These are phyloP conservation scores for Aspergillus haitiensis DNA, from an alignment of 495 filamentous ascomycete genomes.

Conservation along the genomic window DNA sequence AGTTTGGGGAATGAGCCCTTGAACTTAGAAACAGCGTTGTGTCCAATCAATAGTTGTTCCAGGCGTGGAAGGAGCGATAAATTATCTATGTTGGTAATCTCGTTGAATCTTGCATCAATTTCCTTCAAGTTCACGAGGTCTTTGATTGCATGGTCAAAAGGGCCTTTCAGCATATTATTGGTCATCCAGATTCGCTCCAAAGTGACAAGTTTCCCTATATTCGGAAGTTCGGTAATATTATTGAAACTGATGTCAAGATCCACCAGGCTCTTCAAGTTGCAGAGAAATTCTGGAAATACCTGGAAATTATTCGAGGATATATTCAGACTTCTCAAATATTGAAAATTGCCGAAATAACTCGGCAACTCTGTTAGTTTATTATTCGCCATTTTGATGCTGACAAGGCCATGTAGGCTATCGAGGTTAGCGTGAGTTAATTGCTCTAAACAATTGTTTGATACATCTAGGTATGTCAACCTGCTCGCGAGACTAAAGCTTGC, in stretches of 20 bases:
- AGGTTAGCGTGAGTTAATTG: constrained; percentile 82
- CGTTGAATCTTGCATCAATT: constrained; percentile 91
- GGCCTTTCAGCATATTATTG: constrained; percentile 81
- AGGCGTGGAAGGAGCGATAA: constrained; percentile 78
- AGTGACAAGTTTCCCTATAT: constrained; percentile 72
- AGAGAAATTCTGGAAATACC: constrained; percentile 80
- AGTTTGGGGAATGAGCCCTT: constrained; percentile 81
- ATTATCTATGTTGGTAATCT: constrained; percentile 79
- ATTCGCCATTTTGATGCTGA: constrained; percentile 90
- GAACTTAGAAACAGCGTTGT: constrained; percentile 88
- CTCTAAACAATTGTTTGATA: constrained; percentile 91
- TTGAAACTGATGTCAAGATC: constrained; percentile 99
- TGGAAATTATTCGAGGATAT: constrained; percentile 90
- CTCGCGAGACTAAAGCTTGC: constrained; percentile 79
- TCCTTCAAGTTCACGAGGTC: constrained; percentile 78
- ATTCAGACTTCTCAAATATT: constrained; percentile 74
- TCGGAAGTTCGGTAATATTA: constrained; percentile 71
- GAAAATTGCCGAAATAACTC: constrained; percentile 75
- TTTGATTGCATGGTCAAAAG: constrained; percentile 68
- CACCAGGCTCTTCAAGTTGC: constrained; percentile 75
- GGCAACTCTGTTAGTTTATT: constrained; percentile 81
- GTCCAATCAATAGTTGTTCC: constrained; percentile 82
- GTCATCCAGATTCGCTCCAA: constrained; percentile 92
- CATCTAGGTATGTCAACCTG: constrained; percentile 82
- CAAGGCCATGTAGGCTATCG: constrained; percentile 65